Conservation (phyloP, 495 filamentous ascomycete genomes). For the Cercophora sp. region DNA sequence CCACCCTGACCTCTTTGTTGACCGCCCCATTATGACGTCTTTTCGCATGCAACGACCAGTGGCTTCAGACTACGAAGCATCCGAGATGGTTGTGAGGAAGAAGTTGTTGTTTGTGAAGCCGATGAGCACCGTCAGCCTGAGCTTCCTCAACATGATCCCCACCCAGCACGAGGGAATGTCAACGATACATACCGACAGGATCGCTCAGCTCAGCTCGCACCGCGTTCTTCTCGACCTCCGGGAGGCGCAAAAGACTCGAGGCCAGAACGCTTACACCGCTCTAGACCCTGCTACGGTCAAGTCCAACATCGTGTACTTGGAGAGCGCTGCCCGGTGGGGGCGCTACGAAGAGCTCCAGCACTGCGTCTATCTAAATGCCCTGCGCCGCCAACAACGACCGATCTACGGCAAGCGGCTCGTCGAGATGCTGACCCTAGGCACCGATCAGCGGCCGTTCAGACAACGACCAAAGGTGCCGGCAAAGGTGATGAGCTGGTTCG, state of each 20-base stretch:
- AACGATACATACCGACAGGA: conserved; percentile 55
- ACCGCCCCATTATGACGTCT: conserved; percentile 95
- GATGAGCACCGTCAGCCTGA: conserved; percentile 63
- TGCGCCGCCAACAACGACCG: conserved; percentile 75
- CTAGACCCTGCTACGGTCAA: conserved; percentile 59
- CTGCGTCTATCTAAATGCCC: conserved; percentile 73
- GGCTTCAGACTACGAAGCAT: conserved; percentile 71
- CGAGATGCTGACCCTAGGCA: conserved; percentile 63
- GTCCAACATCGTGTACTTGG: conserved; percentile 66
- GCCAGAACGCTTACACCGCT: conserved; percentile 53
- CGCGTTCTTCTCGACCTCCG: conserved; percentile 57
- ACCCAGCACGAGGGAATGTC: conserved; percentile 66
- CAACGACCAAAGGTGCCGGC: conserved; percentile 50
- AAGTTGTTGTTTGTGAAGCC: conserved; percentile 62
- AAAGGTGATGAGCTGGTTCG: conserved; percentile 67
- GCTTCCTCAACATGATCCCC: conserved; percentile 78
- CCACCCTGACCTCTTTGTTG: conserved; percentile 95
- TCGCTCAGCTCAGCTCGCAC: conserved; percentile 60
- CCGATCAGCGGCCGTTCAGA: conserved; percentile 50
- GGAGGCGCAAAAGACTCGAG: conserved; percentile 59
- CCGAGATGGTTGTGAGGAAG: conserved; percentile 66
- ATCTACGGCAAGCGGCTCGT: conserved; percentile 75
- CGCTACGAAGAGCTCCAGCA: conserved; percentile 77
- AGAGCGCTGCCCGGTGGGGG: conserved; percentile 64
- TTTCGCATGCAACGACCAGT: conserved; percentile 87